These are phyloP conservation scores for Aphanomyces euteiches DNA, from an alignment of 352 stramenopile genomes.

Conservation along the genomic window DNA sequence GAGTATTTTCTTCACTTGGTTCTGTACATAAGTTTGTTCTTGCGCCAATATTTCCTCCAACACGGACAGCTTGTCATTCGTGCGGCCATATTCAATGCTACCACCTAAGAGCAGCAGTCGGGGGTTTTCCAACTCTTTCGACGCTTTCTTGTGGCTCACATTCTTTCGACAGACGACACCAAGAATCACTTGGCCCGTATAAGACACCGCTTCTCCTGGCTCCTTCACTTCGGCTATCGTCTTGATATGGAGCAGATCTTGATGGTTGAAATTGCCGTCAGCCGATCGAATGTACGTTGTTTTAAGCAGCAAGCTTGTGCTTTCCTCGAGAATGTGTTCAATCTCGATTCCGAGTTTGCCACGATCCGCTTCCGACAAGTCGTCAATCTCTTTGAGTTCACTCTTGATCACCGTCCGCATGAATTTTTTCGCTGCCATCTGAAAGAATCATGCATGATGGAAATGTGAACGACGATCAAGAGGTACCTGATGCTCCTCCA, in stretches of 20 bases:
- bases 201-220: conserved; percentile 50
- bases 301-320: conserved; percentile 74
- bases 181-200: conserved; percentile 92
- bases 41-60: conserved; percentile 95
- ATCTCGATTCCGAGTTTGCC: conserved; percentile 46
- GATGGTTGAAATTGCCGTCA: conserved; percentile 73
- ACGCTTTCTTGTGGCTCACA: conserved; percentile 96
- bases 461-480: background rate
- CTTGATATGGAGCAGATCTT: conserved; percentile 76
- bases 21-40: conserved; percentile 96
- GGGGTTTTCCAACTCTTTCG: conserved; percentile 88
- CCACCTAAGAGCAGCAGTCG: conserved; percentile 96
- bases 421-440: conserved; percentile 59
- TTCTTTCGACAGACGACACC: conserved; percentile 96
- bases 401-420: conserved; percentile 57
- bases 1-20: conserved; percentile 95
- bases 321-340: conserved; percentile 54
- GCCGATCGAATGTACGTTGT: conserved; percentile 65
- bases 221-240: conserved; percentile 51
- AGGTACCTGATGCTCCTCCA: conserved; percentile 9
- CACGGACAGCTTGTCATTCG: conserved; percentile 86
- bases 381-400: conserved; percentile 39
- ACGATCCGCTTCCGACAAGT: conserved; percentile 34
- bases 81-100: conserved; percentile 95
- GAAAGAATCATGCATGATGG: conserved; percentile 8